Base-by-base conservation (phyloP, 257 asterid genomes). In the Echites panduratus region DNA sequence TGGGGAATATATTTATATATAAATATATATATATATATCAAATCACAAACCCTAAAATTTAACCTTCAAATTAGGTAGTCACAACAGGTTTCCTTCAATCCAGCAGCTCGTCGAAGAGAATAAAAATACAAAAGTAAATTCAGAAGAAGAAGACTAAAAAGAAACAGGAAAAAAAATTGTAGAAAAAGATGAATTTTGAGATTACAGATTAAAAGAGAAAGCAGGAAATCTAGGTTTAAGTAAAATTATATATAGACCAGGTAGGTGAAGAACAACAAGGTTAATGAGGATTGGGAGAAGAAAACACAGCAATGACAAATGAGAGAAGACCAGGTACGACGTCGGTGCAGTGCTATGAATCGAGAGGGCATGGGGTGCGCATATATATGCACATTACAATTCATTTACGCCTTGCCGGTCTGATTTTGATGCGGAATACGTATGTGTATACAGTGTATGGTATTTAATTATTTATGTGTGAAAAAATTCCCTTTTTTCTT, bases 51-150 rank as follows among this genome's bases (percentile, higher is more conserved):
- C 81, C 77, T 73, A 77, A 54, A 24, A 32, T 35, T 75, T 22
- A 19, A 77, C 76, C 81, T 80, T 68, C 69, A 76, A 68, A 35
- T n/a, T 61, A 76, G 9, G 66, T 16, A 40, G 41, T 57, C 19
- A 29, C 62, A 79, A 75, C 10, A 50, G 38, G 57, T 61, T 70
- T 29, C 43, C 56, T 57, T 48, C 76, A 48, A 64, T 45, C 41
- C 49, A 53, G 71, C 32, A 69, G 48, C 70, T 56, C 50, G 62
- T 58, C 24, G 69, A 17, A 35, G 4, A 44, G 50, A 20, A 44
- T 41, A 26, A 38, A 66, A 63, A 43, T 72, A 40, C 70, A 71
- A 52, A 66, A 52, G 53, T 66, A 48, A 54, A 76, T 48, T 17
- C 63, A 76, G 49, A 52, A 58, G 12, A 56, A n/a, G 10, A 56